Evolutionary conservation across 2,329 filamentous ascomycete genomes (phyloP), one percentile per base, ranked within the genome.

Genomic region (Hypomyces perniciosus): DNA sequence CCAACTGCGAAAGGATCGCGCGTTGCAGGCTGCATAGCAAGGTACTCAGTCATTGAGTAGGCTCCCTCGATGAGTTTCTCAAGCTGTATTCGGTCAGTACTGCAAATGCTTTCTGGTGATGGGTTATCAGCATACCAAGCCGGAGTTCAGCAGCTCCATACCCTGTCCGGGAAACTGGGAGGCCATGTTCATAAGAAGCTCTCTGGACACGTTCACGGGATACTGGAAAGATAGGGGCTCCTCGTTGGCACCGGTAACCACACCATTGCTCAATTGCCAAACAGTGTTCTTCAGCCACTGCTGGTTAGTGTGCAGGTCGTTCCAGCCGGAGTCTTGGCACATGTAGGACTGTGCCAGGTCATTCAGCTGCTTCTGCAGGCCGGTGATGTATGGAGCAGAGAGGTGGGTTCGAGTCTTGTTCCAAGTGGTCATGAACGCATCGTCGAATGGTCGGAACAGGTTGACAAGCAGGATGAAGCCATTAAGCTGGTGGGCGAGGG

Each of bases 51-150:
- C 54, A 93, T 74, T 12, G 84, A 83, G 64, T 80, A 86, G 9
- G 87, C 83, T 34, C 91, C 80, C 57, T 91, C 86, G 59, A 93
- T 80, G 9, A 95, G 71, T 64, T 92, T 92, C 63, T 91, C 88
- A 54, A 93, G 82, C 80, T 85, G 58, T 0, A 20, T 20, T 20
- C 3, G 29, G 40, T 46, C 33, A 47, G 40, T 37, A 9, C 9
- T 37, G 34, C 9, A 26, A 29, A 5, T 33, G 8, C 13, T 2
- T 12, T 20, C 20, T 20, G 20, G 20, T 20, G 20, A 20, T 20
- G 20, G 20, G 20, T 20, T 20, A 20, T 27, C 8, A 9, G 73
- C 82, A 66, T 71, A 88, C 86, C 67, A 95, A 66, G 28, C 86
- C 86, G 37, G 88, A 79, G 13, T 85, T 86, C 57, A 91, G 77